Evolutionary conservation across 768 basidiomycete species (phyloP).

Genomic region (Auricularia cornea): DNA sequence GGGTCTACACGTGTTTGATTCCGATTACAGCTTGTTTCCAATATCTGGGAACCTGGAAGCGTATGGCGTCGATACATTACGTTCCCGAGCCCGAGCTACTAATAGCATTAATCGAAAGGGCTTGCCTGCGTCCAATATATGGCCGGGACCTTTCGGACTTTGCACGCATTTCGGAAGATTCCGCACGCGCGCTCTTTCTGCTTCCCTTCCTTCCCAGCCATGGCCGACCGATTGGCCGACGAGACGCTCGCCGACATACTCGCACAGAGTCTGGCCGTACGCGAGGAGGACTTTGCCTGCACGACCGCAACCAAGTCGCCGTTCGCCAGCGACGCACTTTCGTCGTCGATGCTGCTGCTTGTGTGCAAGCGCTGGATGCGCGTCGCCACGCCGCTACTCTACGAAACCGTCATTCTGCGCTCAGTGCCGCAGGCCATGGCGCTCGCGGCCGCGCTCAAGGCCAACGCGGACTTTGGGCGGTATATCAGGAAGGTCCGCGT

Average conservation of each 20-base stretch:
- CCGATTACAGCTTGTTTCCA: no score
- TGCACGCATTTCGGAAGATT: no score
- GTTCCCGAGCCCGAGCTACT: no score
- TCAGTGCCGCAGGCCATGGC: neutral
- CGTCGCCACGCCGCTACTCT: neutral
- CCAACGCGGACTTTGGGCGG: neutral
- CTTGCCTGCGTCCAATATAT: no score
- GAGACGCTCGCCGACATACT: neutral
- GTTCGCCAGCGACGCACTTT: neutral
- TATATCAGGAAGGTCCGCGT: neutral
- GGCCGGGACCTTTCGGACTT: no score
- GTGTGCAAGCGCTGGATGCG: conserved; percentile 1
- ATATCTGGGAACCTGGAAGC: no score
- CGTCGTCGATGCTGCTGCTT: neutral
- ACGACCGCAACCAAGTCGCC: neutral
- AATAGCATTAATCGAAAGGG: no score
- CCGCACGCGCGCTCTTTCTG: no score
- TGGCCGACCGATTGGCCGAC: no score
- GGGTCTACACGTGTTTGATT: no score
- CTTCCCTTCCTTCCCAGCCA: no score
- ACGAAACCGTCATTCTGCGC: neutral
- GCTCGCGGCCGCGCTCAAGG: neutral
- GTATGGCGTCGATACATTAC: no score
- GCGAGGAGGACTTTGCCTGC: neutral
- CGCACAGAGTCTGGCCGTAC: neutral